These are phyloP conservation scores for Bisporella sp. DNA, from an alignment of 2,329 filamentous ascomycete genomes.

Conservation along the genomic window DNA sequence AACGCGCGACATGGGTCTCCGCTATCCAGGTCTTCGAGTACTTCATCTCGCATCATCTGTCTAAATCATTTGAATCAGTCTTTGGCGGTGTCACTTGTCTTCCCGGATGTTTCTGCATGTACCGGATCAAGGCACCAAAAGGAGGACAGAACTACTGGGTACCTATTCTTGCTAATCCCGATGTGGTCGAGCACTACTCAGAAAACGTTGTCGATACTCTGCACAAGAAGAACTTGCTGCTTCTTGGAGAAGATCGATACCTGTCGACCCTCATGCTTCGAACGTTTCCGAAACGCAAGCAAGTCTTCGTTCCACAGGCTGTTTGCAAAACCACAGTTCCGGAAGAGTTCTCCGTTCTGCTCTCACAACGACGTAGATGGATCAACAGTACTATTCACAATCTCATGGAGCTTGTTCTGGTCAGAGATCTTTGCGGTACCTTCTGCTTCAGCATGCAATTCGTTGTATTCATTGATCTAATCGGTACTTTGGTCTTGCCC, in stretches of 20 bases:
- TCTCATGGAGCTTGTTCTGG: slow-evolving; percentile 92
- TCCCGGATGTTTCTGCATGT: slow-evolving; percentile 99
- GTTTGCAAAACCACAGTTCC: slow-evolving; percentile 98
- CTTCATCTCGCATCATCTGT: slow-evolving; percentile 95
- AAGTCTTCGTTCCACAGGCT: slow-evolving; percentile 96
- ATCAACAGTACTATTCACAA: slow-evolving; percentile 99
- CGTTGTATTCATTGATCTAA: slow-evolving; percentile 88
- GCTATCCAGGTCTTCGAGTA: slow-evolving; percentile 99
- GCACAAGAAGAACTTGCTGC: slow-evolving; percentile 92
- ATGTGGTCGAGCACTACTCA: slow-evolving; percentile 98
- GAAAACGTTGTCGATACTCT: slow-evolving; percentile 98
- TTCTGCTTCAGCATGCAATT: slow-evolving; percentile 99
- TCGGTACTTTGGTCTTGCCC: slow-evolving; percentile 89
- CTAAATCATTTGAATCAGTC: slow-evolving; percentile 96
- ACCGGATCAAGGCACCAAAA: slow-evolving; percentile 98
- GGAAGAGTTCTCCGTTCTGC: slow-evolving; percentile 81
- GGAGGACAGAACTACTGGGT: slow-evolving; percentile 99
- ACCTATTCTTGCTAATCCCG: slow-evolving; percentile 94
- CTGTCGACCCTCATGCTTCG: slow-evolving; percentile 96
- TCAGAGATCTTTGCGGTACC: slow-evolving; percentile 92
- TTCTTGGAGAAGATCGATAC: slow-evolving; percentile 91
- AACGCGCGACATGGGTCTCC: slow-evolving; percentile 87
- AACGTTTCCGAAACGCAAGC: slow-evolving; percentile 98
- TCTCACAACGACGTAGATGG: slow-evolving; percentile 94
- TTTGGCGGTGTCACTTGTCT: slow-evolving; percentile 99